phyloP scores from a whole-genome alignment of 768 basidiomycete species.

The Agrocybe chaxingu region DNA sequence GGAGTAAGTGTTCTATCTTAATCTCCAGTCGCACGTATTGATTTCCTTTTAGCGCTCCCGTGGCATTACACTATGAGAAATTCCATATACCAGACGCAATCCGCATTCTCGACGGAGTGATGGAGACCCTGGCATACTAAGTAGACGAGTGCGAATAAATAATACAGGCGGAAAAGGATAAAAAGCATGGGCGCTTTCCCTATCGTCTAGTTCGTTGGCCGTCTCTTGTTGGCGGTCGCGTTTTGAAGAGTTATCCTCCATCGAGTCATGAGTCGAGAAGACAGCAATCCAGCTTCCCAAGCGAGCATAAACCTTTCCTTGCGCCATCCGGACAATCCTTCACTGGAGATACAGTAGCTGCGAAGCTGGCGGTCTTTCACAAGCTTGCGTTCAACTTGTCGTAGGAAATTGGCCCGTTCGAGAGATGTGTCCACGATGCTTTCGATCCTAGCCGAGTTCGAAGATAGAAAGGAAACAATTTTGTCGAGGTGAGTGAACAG shows the following conservation, averaged over 20 bases:
- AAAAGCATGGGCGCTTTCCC: background rate
- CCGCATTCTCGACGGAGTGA: constrained; percentile 75
- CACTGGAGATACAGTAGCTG: constrained; percentile 23
- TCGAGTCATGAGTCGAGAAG: constrained; percentile 38
- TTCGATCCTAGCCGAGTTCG: constrained; percentile 25
- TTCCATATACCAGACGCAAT: constrained; percentile 89
- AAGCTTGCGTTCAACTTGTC: constrained; percentile 21
- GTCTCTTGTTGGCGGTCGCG: constrained; percentile 2
- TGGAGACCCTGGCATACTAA: constrained; percentile 78
- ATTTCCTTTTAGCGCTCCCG: constrained; percentile 60
- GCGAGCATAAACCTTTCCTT: constrained; percentile 42
- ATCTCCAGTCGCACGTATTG: background rate
- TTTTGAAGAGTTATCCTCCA: constrained; percentile 41
- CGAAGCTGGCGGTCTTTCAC: constrained; percentile 24
- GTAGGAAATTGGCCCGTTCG: constrained; percentile 25
- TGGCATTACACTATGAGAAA: constrained; percentile 84
- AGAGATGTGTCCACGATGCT: constrained; percentile 38
- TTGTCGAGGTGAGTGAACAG: constrained; percentile 29
- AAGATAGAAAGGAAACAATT: constrained; percentile 19
- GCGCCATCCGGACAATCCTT: constrained; percentile 38
- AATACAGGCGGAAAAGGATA: background rate
- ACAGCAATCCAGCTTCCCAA: constrained; percentile 53
- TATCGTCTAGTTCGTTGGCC: background rate
- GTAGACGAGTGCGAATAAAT: constrained; percentile 2
- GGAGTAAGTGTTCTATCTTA: constrained; percentile 67